Evolutionary conservation across 768 basidiomycete species (phyloP).

Genomic region (Baorangia bicolor): DNA sequence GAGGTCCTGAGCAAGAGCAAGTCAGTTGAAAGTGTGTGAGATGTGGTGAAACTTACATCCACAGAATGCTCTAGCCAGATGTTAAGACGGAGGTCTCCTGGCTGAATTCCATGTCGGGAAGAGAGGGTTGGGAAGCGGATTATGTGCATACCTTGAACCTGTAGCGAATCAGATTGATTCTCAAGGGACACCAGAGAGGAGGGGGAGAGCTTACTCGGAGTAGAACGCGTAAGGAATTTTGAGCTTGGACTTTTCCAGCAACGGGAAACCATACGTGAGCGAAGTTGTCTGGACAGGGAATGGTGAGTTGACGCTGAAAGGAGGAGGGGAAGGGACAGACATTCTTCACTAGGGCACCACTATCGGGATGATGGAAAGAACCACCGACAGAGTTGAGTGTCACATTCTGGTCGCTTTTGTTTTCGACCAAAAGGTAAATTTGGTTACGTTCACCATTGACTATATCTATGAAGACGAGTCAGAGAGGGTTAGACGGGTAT

Average conservation of each 20-base stretch:
- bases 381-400: conserved; percentile 66
- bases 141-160: conserved; percentile 58
- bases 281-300: conserved; percentile 52
- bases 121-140: not conserved
- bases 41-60: conserved; percentile 46
- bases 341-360: conserved; percentile 66
- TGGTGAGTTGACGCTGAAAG: not conserved
- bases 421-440: conserved; percentile 65
- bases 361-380: conserved; percentile 65
- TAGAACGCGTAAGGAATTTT: conserved; percentile 71
- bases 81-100: conserved; percentile 71
- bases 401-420: conserved; percentile 70
- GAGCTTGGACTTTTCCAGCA: conserved; percentile 57
- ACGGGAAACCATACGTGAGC: conserved; percentile 48
- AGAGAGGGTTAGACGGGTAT: conserved; percentile 4
- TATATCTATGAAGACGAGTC: conserved; percentile 51
- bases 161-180: conserved; percentile 4
- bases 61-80: conserved; percentile 72
- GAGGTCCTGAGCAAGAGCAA: conserved; percentile 41
- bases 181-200: not conserved
- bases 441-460: conserved; percentile 82
- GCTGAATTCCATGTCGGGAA: conserved; percentile 39
- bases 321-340: conserved; percentile 38
- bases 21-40: not conserved
- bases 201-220: conserved; percentile 65